Conservation (phyloP, 139 green algal species). For the Pseudopediastrum boryanum region DNA sequence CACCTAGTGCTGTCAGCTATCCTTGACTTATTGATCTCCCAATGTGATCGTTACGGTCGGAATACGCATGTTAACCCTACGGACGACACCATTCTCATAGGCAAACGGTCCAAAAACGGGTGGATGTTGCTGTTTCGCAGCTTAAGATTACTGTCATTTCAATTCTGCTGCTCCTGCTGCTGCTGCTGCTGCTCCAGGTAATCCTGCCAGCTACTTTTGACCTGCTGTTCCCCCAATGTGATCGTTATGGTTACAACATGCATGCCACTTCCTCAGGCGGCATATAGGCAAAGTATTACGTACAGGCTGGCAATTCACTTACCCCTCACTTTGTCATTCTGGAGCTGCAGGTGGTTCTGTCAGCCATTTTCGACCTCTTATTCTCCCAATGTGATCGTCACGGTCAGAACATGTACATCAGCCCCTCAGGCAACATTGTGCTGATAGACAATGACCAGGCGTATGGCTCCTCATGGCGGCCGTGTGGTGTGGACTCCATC, state of each 20-base stretch:
- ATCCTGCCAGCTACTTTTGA: conserved; percentile 58
- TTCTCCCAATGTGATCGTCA: conserved; percentile 66
- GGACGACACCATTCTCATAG: too few species aligned
- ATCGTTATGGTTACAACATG: conserved; percentile 65
- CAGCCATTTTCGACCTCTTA: conserved; percentile 67
- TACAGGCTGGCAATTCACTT: too few species aligned
- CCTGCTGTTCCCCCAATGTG: conserved; percentile 56
- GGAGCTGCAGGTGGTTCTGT: conserved; percentile 43
- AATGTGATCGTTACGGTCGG: conserved; percentile 59
- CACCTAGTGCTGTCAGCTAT: too few species aligned
- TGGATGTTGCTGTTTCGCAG: too few species aligned
- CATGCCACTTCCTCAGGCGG: conserved; percentile 54
- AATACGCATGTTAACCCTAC: conserved; percentile 61
- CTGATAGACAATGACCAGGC: conserved; percentile 71
- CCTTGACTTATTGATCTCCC: conserved; percentile 61
- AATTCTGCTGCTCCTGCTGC: too few species aligned
- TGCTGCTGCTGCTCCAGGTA: conserved; percentile 40
- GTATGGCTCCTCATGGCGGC: conserved; percentile 43
- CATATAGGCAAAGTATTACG: too few species aligned
- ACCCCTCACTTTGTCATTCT: too few species aligned
- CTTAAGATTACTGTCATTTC: conserved; percentile 35
- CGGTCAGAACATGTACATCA: conserved; percentile 67
- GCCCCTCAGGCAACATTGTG: conserved; percentile 49
- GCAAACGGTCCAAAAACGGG: too few species aligned
- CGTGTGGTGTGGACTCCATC: conserved; percentile 51